A percentile compares a stretch with the other conserved stretches of the same genome.
phyloP scores from a whole-genome alignment of 2,329 filamentous ascomycete species.

The Penicillium capsulatum region DNA sequence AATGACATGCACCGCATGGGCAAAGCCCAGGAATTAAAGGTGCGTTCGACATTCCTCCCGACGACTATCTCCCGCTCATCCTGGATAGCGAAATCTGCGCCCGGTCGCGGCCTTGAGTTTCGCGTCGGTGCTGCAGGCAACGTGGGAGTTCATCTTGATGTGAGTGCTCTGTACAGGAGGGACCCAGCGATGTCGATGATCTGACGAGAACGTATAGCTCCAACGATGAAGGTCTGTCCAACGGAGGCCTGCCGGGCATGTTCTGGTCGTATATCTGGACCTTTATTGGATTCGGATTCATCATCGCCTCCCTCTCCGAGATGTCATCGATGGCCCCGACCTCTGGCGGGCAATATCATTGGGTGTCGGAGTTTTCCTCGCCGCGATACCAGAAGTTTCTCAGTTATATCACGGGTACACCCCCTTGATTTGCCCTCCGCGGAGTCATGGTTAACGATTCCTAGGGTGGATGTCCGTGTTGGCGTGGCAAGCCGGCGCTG shows the following conservation, averaged over 20 bases:
- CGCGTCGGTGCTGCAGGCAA: slow-evolving; percentile 34
- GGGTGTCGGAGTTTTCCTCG: slow-evolving; percentile 54
- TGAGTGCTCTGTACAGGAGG: too few relatives aligned
- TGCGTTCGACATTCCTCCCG: slow-evolving; percentile 1
- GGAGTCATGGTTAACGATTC: not conserved
- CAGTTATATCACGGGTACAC: slow-evolving; percentile 50
- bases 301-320: slow-evolving; percentile 60
- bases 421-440: not conserved
- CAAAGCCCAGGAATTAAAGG: slow-evolving; percentile 29
- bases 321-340: slow-evolving; percentile 54
- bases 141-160: slow-evolving; percentile 37
- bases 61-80: not conserved
- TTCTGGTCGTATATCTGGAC: slow-evolving; percentile 40
- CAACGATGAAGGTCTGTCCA: slow-evolving; percentile 22
- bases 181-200: too few relatives aligned
- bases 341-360: slow-evolving; percentile 56
- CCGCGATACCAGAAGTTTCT: slow-evolving; percentile 49
- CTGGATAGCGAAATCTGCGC: slow-evolving; percentile 29
- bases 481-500: slow-evolving; percentile 49
- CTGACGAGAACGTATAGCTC: too few relatives aligned
- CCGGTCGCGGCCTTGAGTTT: slow-evolving; percentile 34
- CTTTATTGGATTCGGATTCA: slow-evolving; percentile 64
- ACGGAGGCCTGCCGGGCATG: slow-evolving; percentile 27
- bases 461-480: slow-evolving; percentile 49
- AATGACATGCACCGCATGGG: slow-evolving; percentile 31